phyloP scores from a whole-genome alignment of 352 stramenopile species.

The Globisporangium solare region DNA sequence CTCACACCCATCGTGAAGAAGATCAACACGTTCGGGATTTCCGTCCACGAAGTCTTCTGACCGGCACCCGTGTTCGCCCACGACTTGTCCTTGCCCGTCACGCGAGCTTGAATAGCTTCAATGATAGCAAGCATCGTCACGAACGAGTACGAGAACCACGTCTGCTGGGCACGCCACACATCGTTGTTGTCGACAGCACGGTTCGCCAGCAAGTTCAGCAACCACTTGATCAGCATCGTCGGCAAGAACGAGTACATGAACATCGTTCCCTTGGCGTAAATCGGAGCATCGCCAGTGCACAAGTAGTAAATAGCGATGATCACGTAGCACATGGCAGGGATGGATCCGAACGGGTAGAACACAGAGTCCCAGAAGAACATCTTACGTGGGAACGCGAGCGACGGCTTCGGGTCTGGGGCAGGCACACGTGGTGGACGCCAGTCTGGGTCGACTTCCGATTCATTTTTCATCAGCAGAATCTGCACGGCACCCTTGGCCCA shows the following conservation, averaged over 20 bases:
- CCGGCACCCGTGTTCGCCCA: slow-evolving; percentile 88
- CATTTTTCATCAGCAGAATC: slow-evolving; percentile 88
- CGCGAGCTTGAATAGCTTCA: slow-evolving; percentile 67
- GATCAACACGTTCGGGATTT: slow-evolving; percentile 87
- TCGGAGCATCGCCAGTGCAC: slow-evolving; percentile 77
- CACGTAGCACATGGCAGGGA: slow-evolving; percentile 84
- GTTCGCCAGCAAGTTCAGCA: slow-evolving; percentile 83
- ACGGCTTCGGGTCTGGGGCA: slow-evolving; percentile 78
- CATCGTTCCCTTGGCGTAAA: slow-evolving; percentile 75
- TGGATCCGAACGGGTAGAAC: slow-evolving; percentile 86
- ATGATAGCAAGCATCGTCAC: slow-evolving; percentile 85
- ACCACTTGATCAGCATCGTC: slow-evolving; percentile 69
- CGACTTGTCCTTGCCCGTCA: slow-evolving; percentile 83
- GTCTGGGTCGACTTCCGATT: slow-evolving; percentile 85
- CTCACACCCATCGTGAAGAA: slow-evolving; percentile 82
- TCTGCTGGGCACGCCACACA: slow-evolving; percentile 86
- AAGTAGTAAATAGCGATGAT: slow-evolving; percentile 84
- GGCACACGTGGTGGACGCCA: slow-evolving; percentile 80
- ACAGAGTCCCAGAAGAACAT: slow-evolving; percentile 90
- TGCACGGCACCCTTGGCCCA: slow-evolving; percentile 87
- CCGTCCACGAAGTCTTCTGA: slow-evolving; percentile 85
- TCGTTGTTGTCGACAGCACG: slow-evolving; percentile 87
- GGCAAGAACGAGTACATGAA: slow-evolving; percentile 89
- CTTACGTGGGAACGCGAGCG: slow-evolving; percentile 76
- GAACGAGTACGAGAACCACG: slow-evolving; percentile 89